phyloP scores from a whole-genome alignment of 2,329 filamentous ascomycete species.

The Epichloe sp. region DNA sequence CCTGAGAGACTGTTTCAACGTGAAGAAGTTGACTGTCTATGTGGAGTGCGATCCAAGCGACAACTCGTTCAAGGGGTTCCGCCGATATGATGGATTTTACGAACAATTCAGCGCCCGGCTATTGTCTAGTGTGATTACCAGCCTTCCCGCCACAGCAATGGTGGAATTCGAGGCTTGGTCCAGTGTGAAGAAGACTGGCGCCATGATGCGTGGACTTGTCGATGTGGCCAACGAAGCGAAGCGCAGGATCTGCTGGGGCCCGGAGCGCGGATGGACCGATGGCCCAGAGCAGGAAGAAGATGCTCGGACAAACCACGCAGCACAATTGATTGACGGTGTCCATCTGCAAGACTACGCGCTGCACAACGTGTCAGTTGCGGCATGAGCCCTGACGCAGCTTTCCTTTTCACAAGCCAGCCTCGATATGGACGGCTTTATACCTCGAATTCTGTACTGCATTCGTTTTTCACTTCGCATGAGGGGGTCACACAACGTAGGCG shows the following conservation, averaged over 20 bases:
- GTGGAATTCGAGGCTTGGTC: conserved; percentile 60
- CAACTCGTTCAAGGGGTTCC: conserved; percentile 53
- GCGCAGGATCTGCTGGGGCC: conserved; percentile 52
- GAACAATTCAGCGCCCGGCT: conserved; percentile 50
- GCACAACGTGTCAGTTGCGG: conserved; percentile 9
- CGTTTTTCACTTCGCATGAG: too few relatives aligned
- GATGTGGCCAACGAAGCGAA: conserved; percentile 34
- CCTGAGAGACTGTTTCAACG: conserved; percentile 45
- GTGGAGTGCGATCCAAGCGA: conserved; percentile 62
- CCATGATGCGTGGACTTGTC: conserved; percentile 50
- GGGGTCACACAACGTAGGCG: too few relatives aligned
- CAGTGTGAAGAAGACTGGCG: conserved; percentile 50
- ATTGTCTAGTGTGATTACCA: conserved; percentile 40
- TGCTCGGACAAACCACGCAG: neutral
- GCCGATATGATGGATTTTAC: conserved; percentile 54
- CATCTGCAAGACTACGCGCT: conserved; percentile 8
- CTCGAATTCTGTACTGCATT: too few relatives aligned
- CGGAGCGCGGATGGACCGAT: conserved; percentile 52
- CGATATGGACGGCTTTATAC: neutral
- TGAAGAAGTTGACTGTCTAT: conserved; percentile 50
- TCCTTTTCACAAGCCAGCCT: neutral
- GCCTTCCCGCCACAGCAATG: conserved; percentile 39
- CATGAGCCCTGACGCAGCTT: conserved; percentile 1
- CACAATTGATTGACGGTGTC: conserved; percentile 3
- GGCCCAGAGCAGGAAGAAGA: conserved; percentile 24